A percentile compares a stretch with the other conserved stretches of the same genome.
Evolutionary conservation across 2,329 filamentous ascomycete species (phyloP).

Genomic region (Sclerotinia borealis): DNA sequence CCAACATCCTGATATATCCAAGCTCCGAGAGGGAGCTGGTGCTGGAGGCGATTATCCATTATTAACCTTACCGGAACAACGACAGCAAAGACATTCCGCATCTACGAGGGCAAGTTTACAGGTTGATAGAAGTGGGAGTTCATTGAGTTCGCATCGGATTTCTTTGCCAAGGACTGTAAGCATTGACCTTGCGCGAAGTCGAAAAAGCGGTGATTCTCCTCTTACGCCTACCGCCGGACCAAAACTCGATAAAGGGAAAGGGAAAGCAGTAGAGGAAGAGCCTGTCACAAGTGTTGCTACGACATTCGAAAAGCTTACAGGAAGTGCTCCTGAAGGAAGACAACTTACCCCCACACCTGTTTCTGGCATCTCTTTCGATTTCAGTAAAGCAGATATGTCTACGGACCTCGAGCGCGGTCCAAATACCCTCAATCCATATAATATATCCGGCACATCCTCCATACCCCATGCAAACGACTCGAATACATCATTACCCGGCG

Average conservation of each 20-base stretch:
- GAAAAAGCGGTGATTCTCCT: constrained; percentile 27
- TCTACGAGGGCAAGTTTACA: constrained; percentile 38
- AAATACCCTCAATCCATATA: constrained; percentile 21
- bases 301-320: constrained; percentile 1
- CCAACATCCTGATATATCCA: constrained; percentile 28
- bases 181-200: constrained; percentile 26
- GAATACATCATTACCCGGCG: constrained; percentile 24
- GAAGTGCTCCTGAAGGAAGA: constrained; percentile 14
- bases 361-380: constrained; percentile 25
- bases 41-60: constrained; percentile 40
- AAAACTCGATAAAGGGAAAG: constrained; percentile 29
- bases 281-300: constrained; percentile 6
- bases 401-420: constrained; percentile 31
- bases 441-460: constrained; percentile 21
- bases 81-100: constrained; percentile 45
- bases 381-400: constrained; percentile 25
- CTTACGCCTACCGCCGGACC: constrained; percentile 8
- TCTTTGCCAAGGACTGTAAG: constrained; percentile 31
- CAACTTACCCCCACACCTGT: constrained; percentile 9
- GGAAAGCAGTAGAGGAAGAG: constrained; percentile 21
- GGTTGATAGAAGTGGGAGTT: constrained; percentile 40
- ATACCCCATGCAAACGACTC: constrained; percentile 16
- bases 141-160: constrained; percentile 27
- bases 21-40: constrained; percentile 23
- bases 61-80: constrained; percentile 50